Base-by-base conservation (phyloP, 148 eudicot genomes). In the Heliosperma pusillum region DNA sequence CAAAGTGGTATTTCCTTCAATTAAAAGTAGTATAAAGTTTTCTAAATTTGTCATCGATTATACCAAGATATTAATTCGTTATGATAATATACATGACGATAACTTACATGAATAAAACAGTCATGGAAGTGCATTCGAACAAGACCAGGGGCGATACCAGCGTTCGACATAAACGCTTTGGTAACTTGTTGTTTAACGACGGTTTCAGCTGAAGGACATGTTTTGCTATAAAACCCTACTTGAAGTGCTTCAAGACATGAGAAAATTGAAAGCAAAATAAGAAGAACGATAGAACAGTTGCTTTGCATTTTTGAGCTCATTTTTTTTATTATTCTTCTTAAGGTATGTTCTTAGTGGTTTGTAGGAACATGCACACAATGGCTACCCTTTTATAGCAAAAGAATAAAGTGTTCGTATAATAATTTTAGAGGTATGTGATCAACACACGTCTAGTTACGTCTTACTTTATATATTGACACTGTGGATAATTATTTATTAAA, bases 91-190 rank as follows among this genome's bases (percentile, higher is more conserved):
- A 53, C 20, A 16, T 15, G 58, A 4, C 4, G 1, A 13, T 25
- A 3, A 11, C 81, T 84, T 81, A 89, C 93, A 72, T 87, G 82
- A 30, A 89, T 85, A 30, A 89, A 89, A 72, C 93, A 89, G 66
- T 89, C 93, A 60, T 89, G 93, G 65, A 89, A 89, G 72, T 89
- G 93, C 77, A 89, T 45, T 66, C 90, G 65, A 26, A 89, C 73
- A 19, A 89, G 79, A 61, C 93, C 90, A n/a, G 90, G 85, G 25
- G 89, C 89, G 8, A 87, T 2, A 16, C 93, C 89, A 15, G 13
- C 75, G 65, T 87, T 82, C 1, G n/a, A 45, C 7, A 22, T 42
- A 56, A 75, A 76, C 26, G 73, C 90, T 24, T 59, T 80, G 11
- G 53, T 26, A 65, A 89, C 90, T 64, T 86, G 86, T 16, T 80